phyloP scores from a whole-genome alignment of 176 grass and related monocot genomes.

The Ampelocalamus luodianensis region DNA sequence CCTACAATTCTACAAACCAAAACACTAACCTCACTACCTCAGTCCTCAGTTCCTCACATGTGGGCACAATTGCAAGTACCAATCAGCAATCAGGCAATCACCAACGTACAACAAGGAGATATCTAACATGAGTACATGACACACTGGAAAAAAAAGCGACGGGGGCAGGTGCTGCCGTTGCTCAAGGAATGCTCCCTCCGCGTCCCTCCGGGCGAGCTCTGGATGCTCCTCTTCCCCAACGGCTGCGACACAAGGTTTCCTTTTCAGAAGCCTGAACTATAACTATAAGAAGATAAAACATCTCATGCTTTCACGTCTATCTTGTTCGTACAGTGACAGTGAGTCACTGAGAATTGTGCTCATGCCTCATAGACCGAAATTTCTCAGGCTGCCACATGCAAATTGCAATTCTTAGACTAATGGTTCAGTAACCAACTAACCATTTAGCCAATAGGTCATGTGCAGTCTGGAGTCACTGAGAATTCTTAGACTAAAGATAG shows the following conservation, averaged over 20 bases:
- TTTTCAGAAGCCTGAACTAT: constrained; percentile 9
- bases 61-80: too few species aligned
- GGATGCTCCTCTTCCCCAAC: constrained; percentile 98
- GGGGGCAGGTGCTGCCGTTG: constrained; percentile 57
- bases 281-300: neutral
- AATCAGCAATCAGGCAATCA: too few species aligned
- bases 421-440: neutral
- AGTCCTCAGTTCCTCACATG: too few species aligned
- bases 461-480: too few species aligned
- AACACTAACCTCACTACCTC: too few species aligned
- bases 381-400: neutral
- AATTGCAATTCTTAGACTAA: neutral
- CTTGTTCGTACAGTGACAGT: neutral
- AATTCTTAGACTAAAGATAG: too few species aligned
- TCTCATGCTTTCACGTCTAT: constrained; percentile 6
- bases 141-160: too few species aligned
- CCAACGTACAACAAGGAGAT: too few species aligned
- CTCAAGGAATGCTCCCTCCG: constrained; percentile 77
- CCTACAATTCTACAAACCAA: too few species aligned
- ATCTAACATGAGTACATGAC: too few species aligned
- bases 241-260: constrained; percentile 91
- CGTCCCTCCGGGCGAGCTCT: constrained; percentile 77
- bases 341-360: constrained; percentile 10
- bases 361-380: neutral
- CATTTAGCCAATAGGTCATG: neutral